Conservation (phyloP, 768 basidiomycete genomes). For the Chalciporus chontae region DNA sequence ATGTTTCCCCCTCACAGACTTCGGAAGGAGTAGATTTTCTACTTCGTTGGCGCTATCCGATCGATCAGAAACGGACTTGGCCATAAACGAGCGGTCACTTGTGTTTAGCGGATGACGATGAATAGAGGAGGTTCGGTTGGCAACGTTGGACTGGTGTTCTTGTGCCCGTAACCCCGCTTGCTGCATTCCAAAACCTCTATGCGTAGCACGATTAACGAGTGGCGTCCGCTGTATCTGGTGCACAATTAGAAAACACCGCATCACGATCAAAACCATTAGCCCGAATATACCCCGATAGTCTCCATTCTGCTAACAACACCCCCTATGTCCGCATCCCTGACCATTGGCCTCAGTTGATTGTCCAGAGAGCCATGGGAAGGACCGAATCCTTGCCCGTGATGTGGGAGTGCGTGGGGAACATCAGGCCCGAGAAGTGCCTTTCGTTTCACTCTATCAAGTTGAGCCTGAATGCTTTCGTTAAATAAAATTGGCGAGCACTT, state of each 20-base stretch:
- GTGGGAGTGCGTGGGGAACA: slow-evolving; percentile 11
- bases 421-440: slow-evolving; percentile 64
- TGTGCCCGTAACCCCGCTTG: slow-evolving; percentile 32
- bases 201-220: slow-evolving; percentile 46
- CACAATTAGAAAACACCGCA: slow-evolving; percentile 2
- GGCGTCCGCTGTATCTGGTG: slow-evolving; percentile 69
- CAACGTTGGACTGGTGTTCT: slow-evolving; percentile 21
- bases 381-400: slow-evolving; percentile 17
- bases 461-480: slow-evolving; percentile 41
- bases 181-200: slow-evolving; percentile 30
- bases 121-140: slow-evolving; percentile 22
- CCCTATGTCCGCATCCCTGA: slow-evolving; percentile 42
- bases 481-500: not conserved
- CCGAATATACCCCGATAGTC: slow-evolving; percentile 47
- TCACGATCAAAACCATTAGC: not conserved
- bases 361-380: slow-evolving; percentile 17
- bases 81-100: slow-evolving; percentile 41
- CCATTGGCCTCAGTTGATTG: slow-evolving; percentile 15
- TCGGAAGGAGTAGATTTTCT: slow-evolving; percentile 54
- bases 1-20: slow-evolving; percentile 17
- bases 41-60: slow-evolving; percentile 72
- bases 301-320: slow-evolving; percentile 66
- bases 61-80: slow-evolving; percentile 48
- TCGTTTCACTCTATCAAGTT: slow-evolving; percentile 81
- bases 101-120: slow-evolving; percentile 43